Evolutionary conservation across 352 stramenopile species (phyloP), one percentile per base, ranked within the genome.

Genomic region (Phytophthora meadii): DNA sequence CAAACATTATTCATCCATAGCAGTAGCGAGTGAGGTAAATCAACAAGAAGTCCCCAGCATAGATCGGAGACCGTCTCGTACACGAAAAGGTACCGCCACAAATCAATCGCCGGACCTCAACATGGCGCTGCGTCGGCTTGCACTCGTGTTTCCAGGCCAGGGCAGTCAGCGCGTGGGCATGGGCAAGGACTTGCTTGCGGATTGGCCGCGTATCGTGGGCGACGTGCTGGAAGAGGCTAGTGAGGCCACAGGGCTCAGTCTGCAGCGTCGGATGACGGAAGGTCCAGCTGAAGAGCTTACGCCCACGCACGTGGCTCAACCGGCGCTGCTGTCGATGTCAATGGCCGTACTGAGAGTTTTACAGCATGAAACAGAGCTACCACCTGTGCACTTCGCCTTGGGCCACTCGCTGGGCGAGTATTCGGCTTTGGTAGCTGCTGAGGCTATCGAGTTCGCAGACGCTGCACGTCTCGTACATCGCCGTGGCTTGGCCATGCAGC

Each of bases 331-430:
- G 44, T 74, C 87, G 15, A 77, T 92, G 72, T 95, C 87, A n/a
- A 51, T 89, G 22, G 83, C 84, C 1, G 73, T 94, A 52, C 68
- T 92, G 64, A 84, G 81, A 28, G 78, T 95, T 32, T 68, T 95
- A 42, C 68, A 92, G 70, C 64, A 88, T 11, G 87, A 95, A 61
- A 49, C 48, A 0, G 79, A 74, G 51, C 78, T 93, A 14, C 53
- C 70, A 12, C 27, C 45, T 12, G 68, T 78, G n/a, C 37, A 72
- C 8, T 82, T 82, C 22, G 82, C 79, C 27, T 45, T 95, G 44
- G 89, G 89, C 49, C 89, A 96, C 72, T 96, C 89, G 60, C 70
- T 96, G 10, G 89, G 89, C 46, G 87, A 96, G 70, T 96, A 95
- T 72, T 87, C 89, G 65, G 89, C 89, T 58, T 72, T 96, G 25